Conservation (phyloP, 2,329 filamentous ascomycete genomes). For the Epicoccum nigrum region DNA sequence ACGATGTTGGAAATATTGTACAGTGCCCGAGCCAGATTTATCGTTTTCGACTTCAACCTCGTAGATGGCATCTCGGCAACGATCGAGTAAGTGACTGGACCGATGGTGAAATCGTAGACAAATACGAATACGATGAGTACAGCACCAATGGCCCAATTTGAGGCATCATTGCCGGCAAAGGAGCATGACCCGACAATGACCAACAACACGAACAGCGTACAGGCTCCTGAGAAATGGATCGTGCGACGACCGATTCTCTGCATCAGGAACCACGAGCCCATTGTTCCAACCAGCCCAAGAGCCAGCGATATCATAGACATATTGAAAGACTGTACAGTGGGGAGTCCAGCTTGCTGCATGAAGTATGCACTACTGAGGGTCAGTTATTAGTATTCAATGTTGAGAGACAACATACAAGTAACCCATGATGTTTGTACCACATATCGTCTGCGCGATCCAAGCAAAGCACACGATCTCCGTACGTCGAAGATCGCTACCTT, state of each 20-base stretch:
- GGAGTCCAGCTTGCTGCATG: constrained; percentile 53
- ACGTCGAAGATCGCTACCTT: constrained; percentile 73
- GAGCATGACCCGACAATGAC: constrained; percentile 81
- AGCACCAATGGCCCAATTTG: constrained; percentile 50
- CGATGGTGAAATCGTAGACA: constrained; percentile 83
- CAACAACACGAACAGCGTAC: constrained; percentile 64
- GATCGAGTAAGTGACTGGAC: constrained; percentile 86
- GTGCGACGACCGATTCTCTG: constrained; percentile 76
- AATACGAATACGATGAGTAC: constrained; percentile 57
- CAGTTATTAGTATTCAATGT: neutral
- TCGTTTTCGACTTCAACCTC: constrained; percentile 85
- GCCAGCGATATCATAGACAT: constrained; percentile 61
- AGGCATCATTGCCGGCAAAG: constrained; percentile 55
- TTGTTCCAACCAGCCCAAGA: constrained; percentile 75
- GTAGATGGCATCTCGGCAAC: constrained; percentile 83
- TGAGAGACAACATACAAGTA: constrained; percentile 41
- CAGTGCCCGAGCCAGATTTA: constrained; percentile 79
- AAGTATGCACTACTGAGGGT: constrained; percentile 50
- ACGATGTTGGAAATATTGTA: constrained; percentile 79
- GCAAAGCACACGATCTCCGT: constrained; percentile 69
- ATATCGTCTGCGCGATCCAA: constrained; percentile 54
- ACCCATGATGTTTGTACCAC: constrained; percentile 52
- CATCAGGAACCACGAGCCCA: constrained; percentile 82
- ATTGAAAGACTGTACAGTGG: constrained; percentile 50
- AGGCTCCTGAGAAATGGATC: constrained; percentile 75